These are phyloP conservation scores for Sungouiella thailandica DNA, from an alignment of 805 yeast species.

Conservation along the genomic window DNA sequence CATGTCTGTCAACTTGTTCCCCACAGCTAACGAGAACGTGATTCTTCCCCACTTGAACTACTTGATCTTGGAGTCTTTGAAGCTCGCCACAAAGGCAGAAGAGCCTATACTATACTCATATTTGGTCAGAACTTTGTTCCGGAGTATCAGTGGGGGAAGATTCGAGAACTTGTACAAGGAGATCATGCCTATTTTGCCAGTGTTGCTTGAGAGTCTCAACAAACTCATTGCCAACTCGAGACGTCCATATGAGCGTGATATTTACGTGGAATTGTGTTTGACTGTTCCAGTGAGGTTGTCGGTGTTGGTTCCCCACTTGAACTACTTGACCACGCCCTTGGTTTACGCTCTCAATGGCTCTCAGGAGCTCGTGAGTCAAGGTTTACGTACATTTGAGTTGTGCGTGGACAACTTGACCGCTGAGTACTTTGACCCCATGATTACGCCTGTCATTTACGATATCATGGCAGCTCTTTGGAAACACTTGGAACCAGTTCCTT, in stretches of 20 bases:
- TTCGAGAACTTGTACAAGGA: conserved; percentile 91
- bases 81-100: conserved; percentile 74
- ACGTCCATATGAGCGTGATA: conserved; percentile 84
- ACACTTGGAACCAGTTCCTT: conserved; percentile 87
- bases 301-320: conserved; percentile 88
- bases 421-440: conserved; percentile 93
- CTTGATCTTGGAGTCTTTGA: conserved; percentile 74
- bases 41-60: conserved; percentile 83
- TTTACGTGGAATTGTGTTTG: conserved; percentile 89
- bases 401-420: conserved; percentile 97
- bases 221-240: conserved; percentile 78
- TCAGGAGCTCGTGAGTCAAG: conserved; percentile 90
- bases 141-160: conserved; percentile 96
- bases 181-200: conserved; percentile 86
- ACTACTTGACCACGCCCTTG: conserved; percentile 83
- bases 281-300: conserved; percentile 95
- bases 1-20: conserved; percentile 92
- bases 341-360: conserved; percentile 87
- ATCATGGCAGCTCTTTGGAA: conserved; percentile 92
- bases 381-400: conserved; percentile 86
- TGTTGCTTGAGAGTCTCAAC: conserved; percentile 78
- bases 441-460: conserved; percentile 93
- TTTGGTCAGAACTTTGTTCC: conserved; percentile 78
- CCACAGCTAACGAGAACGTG: conserved; percentile 80
- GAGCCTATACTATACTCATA: conserved; percentile 91